These are phyloP conservation scores for Cyathus striatus DNA, from an alignment of 768 basidiomycete genomes.

Conservation along the genomic window DNA sequence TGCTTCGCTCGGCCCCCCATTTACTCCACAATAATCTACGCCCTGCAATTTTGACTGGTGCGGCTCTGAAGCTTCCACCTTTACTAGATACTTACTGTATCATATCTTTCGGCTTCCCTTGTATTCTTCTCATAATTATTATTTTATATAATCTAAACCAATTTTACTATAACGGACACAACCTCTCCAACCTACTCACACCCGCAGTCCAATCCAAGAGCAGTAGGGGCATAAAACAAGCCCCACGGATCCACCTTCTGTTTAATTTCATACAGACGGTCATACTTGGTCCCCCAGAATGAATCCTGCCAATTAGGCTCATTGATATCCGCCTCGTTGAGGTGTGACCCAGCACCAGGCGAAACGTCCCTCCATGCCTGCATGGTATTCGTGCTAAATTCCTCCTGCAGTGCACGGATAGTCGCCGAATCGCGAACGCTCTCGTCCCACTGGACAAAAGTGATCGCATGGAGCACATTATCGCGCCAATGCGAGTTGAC, in stretches of 20 bases:
- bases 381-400: constrained; percentile 10
- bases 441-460: constrained; percentile 4
- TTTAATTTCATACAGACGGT: constrained; percentile 17
- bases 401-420: constrained; percentile 6
- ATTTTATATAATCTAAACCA: too few relatives aligned
- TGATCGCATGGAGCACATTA: not conserved
- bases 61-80: too few relatives aligned
- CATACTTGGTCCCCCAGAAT: constrained; percentile 21
- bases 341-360: constrained; percentile 19
- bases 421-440: constrained; percentile 8
- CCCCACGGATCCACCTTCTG: constrained; percentile 6
- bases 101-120: too few relatives aligned
- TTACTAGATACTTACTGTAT: too few relatives aligned
- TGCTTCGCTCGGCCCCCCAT: too few relatives aligned
- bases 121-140: too few relatives aligned
- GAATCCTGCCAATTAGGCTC: constrained; percentile 20
- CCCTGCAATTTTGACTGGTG: too few relatives aligned
- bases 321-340: constrained; percentile 22
- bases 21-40: too few relatives aligned
- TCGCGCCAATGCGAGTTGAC: not conserved
- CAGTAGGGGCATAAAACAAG: not conserved
- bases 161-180: not conserved
- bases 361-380: too few relatives aligned
- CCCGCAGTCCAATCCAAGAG: not conserved
- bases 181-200: not conserved